Base-by-base conservation (phyloP, 768 basidiomycete species). In the Collybiopsis confluens region DNA sequence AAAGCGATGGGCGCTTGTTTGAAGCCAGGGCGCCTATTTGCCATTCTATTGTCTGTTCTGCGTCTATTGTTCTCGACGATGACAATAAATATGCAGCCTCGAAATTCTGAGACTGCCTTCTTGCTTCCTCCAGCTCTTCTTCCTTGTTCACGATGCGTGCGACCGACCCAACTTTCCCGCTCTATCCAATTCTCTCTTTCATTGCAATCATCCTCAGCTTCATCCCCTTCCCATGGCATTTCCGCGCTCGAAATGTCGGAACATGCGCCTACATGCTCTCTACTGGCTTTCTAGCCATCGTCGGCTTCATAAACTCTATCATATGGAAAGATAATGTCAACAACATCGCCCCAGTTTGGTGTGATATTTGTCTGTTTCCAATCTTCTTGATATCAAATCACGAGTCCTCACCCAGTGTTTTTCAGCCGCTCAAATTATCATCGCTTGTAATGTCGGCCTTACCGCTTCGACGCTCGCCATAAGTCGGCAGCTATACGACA, bases 301-400 rank as follows among this genome's bases (percentile, higher is more conserved):
- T 66, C 15, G 56, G 59, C 23, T 73, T 78, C 56, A 66, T 81
- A 37, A 75, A 81, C 58, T 64, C 73, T 2, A 58, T 82, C 13
- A 62, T 78, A 20, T 83, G 81, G 81, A 64, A 62, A 47, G 68
- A 69, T 37, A 69, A 65, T 49, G 56, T 61, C 16, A 57, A 61
- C 11, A 66, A 77, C 55, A 48, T 18, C 28, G 68, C 71, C 0
- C 77, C 76, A 0, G 65, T 79, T 1, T 83, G 78, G 77, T 83
- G 81, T 53, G 81, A 83, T 48, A 81, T 83, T 18, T 65, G 81
- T 83, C 47, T 40, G 61, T 52, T n/a, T 18, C 55, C 27, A 46
- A 36, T 16, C 16, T 27, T 11, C 36, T 28, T 28, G 13, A n/a
- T 24, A 1, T 27, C 15, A 55, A n/a, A 3, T 30, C 7, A 10